A percentile compares a stretch with the other conserved stretches of the same genome.
These are phyloP conservation scores for Pterulicium gracile DNA, from an alignment of 1,284 basidiomycete genomes.

Conservation along the genomic window DNA sequence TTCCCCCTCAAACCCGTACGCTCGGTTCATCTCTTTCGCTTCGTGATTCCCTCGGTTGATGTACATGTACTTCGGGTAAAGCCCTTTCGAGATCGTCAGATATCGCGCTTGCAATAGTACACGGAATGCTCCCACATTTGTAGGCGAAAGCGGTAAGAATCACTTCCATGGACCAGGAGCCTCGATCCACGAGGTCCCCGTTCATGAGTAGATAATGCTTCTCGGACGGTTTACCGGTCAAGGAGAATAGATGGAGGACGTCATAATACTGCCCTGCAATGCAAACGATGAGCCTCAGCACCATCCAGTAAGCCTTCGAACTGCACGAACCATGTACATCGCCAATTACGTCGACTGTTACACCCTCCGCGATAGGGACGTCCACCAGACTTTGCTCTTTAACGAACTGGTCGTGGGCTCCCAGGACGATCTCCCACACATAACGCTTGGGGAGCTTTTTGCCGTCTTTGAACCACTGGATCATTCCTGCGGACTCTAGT, in stretches of 20 bases:
- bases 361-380: slow-evolving; percentile 66
- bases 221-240: slow-evolving; percentile 78
- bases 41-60: slow-evolving; percentile 98
- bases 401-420: slow-evolving; percentile 67
- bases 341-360: slow-evolving; percentile 85
- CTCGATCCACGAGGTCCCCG: slow-evolving; percentile 94
- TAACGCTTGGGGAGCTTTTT: slow-evolving; percentile 81
- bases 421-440: slow-evolving; percentile 94
- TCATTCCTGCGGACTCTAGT: slow-evolving; percentile 44
- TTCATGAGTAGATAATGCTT: slow-evolving; percentile 87
- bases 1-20: slow-evolving; percentile 96
- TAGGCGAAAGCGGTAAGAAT: slow-evolving; percentile 90
- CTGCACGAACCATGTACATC: slow-evolving; percentile 69
- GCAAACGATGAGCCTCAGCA: slow-evolving; percentile 1
- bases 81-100: slow-evolving; percentile 39
- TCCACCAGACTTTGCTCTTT: slow-evolving; percentile 81
- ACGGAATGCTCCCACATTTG: slow-evolving; percentile 59
- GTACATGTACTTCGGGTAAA: slow-evolving; percentile 80
- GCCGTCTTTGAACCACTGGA: slow-evolving; percentile 87
- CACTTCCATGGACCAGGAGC: slow-evolving; percentile 96
- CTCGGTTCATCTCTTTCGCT: slow-evolving; percentile 82
- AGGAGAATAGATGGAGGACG: slow-evolving; percentile 76
- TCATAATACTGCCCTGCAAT: slow-evolving; percentile 86
- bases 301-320: slow-evolving; percentile 2
- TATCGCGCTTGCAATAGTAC: slow-evolving; percentile 6